phyloP scores from a whole-genome alignment of 495 filamentous ascomycete species.

The Talaromyces liani region DNA sequence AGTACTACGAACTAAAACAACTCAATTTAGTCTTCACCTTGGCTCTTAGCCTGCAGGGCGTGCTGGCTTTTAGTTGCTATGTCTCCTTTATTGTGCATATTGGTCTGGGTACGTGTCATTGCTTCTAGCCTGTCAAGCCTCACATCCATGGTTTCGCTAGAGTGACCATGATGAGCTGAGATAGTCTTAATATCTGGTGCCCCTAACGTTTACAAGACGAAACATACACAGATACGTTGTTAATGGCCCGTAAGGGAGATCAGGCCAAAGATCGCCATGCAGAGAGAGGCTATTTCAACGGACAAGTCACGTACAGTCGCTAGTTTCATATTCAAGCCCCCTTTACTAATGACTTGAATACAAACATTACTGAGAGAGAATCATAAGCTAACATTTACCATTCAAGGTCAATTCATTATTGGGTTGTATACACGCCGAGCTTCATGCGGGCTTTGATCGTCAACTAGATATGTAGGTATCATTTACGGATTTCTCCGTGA shows the following conservation, averaged over 20 bases:
- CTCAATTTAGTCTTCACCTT: not conserved
- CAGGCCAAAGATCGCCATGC: not conserved
- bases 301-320: not conserved
- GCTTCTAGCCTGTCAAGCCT: not conserved
- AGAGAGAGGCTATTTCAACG: not conserved
- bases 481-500: not conserved
- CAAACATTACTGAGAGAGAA: not conserved
- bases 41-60: not conserved
- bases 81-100: not conserved
- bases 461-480: not conserved
- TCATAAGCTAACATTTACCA: not conserved
- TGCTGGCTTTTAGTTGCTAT: not conserved
- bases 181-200: not conserved
- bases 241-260: not conserved
- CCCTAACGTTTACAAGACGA: not conserved
- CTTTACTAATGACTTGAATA: not conserved
- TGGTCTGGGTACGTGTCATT: not conserved
- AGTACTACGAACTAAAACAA: not conserved
- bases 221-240: not conserved
- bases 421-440: not conserved
- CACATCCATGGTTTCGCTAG: not conserved
- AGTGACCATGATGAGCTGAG: not conserved
- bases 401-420: not conserved
- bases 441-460: not conserved
- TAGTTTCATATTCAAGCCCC: not conserved